Conservation (phyloP, 306 rosid genomes). For the Crataegus laevigata region DNA sequence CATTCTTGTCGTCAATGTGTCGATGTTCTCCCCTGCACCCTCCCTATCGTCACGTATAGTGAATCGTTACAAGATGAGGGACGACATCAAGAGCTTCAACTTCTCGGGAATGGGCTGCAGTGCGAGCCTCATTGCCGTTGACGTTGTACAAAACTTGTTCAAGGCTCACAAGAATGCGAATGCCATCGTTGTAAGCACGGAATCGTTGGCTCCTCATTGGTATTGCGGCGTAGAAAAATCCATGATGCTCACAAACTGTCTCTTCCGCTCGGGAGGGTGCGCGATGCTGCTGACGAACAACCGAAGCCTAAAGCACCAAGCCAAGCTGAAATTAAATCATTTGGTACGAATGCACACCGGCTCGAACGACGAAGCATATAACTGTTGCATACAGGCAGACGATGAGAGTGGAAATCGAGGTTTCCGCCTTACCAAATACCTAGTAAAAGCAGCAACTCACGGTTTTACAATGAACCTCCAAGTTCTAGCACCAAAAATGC, state of each 20-base stretch:
- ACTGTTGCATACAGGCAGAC: slow-evolving; percentile 66
- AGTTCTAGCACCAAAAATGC: slow-evolving; percentile 37
- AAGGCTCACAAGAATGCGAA: slow-evolving; percentile 30
- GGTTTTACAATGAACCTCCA: slow-evolving; percentile 57
- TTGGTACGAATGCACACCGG: slow-evolving; percentile 62
- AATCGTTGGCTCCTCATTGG: slow-evolving; percentile 75
- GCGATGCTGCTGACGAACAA: slow-evolving; percentile 70
- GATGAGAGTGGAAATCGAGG: slow-evolving; percentile 62
- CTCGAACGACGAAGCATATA: slow-evolving; percentile 68
- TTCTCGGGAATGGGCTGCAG: slow-evolving; percentile 92
- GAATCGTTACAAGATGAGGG: slow-evolving; percentile 72
- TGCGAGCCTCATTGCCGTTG: slow-evolving; percentile 61
- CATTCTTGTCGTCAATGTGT: slow-evolving; percentile 72
- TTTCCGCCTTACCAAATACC: slow-evolving; percentile 56
- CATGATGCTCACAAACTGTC: slow-evolving; percentile 82
- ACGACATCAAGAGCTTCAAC: slow-evolving; percentile 49
- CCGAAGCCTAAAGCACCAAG: slow-evolving; percentile 23
- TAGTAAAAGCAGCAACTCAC: slow-evolving; percentile 52
- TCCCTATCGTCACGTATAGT: slow-evolving; percentile 61
- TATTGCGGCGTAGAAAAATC: slow-evolving; percentile 58
- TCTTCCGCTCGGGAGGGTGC: slow-evolving; percentile 71
- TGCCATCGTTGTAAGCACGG: slow-evolving; percentile 75
- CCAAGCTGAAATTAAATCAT: slow-evolving; percentile 52
- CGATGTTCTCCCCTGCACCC: slow-evolving; percentile 65
- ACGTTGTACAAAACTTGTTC: slow-evolving; percentile 60